Percentiles rank a stretch among this genome's conserved stretches.
Evolutionary conservation across 768 basidiomycete species (phyloP).

Genomic region (Panaeolus papilionaceus): DNA sequence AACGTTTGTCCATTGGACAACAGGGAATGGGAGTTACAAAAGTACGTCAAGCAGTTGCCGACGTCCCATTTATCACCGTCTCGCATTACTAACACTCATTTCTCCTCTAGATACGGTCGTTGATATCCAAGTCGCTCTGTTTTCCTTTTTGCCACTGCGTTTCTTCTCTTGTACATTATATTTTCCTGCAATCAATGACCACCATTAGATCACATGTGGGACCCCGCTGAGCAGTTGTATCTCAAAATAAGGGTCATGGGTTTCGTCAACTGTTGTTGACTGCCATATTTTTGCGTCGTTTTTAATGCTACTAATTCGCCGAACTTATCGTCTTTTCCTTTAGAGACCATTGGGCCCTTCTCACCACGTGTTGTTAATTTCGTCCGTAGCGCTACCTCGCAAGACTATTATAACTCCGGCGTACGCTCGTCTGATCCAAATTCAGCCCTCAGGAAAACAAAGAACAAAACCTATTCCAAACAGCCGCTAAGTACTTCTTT

Average conservation of each 20-base stretch:
- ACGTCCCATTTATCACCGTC: not conserved
- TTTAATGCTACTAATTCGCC: not conserved
- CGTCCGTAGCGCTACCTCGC: not conserved
- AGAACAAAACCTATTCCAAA: too few relatives aligned
- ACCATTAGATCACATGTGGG: not conserved
- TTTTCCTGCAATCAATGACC: constrained; percentile 3
- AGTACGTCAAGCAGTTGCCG: constrained; percentile 56
- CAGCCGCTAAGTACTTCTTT: too few relatives aligned
- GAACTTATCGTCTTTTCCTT: too few relatives aligned
- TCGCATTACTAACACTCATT: constrained; percentile 1
- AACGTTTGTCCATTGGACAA: constrained; percentile 96
- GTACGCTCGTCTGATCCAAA: too few relatives aligned
- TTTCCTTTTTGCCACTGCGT: constrained; percentile 22
- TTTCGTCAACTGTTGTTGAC: not conserved
- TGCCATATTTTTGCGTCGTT: not conserved
- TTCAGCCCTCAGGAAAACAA: too few relatives aligned
- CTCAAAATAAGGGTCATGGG: not conserved
- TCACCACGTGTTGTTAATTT: not conserved
- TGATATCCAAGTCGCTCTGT: constrained; percentile 19
- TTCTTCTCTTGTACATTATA: constrained; percentile 11
- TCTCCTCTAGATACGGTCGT: constrained; percentile 46
- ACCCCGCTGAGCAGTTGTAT: not conserved
- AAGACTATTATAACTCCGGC: too few relatives aligned
- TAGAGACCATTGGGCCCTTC: too few relatives aligned
- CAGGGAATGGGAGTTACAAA: constrained; percentile 96